These are phyloP conservation scores for Coemansia sp. DNA, from an alignment of 192 early-diverging fungal genomes.

Conservation along the genomic window DNA sequence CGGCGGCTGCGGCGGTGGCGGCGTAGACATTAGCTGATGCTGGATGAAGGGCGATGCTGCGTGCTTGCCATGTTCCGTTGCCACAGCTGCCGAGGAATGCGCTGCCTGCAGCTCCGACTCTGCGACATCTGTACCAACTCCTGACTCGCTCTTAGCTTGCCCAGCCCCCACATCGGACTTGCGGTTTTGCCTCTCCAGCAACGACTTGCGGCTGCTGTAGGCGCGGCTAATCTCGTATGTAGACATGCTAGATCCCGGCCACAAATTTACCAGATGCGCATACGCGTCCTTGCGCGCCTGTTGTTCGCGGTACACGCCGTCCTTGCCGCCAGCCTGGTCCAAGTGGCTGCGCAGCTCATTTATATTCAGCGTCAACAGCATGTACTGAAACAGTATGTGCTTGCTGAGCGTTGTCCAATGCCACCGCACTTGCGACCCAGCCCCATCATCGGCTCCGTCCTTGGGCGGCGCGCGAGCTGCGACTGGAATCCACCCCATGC, in stretches of 20 bases:
- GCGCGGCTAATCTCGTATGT: conserved; percentile 58
- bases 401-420: conserved; percentile 59
- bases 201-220: conserved; percentile 55
- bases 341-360: conserved; percentile 48
- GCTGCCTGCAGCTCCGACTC: not conserved
- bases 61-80: not conserved
- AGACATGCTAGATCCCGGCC: conserved; percentile 52
- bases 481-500: conserved; percentile 54
- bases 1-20: not conserved
- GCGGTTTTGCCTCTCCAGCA: conserved; percentile 51
- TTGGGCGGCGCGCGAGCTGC: conserved; percentile 24
- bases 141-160: not conserved
- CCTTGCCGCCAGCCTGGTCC: conserved; percentile 18
- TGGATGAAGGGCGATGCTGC: not conserved
- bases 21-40: not conserved
- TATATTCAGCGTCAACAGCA: conserved; percentile 46
- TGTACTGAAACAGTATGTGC: conserved; percentile 56
- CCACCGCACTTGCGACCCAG: conserved; percentile 48
- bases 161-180: conserved; percentile 18
- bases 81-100: not conserved
- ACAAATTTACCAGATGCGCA: conserved; percentile 50
- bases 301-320: conserved; percentile 49
- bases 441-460: conserved; percentile 19
- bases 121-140: not conserved
- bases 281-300: conserved; percentile 58